A percentile compares a stretch with the other conserved stretches of the same genome.
These are phyloP conservation scores for Sclerospora graminicola DNA, from an alignment of 352 stramenopile species.

Conservation along the genomic window DNA sequence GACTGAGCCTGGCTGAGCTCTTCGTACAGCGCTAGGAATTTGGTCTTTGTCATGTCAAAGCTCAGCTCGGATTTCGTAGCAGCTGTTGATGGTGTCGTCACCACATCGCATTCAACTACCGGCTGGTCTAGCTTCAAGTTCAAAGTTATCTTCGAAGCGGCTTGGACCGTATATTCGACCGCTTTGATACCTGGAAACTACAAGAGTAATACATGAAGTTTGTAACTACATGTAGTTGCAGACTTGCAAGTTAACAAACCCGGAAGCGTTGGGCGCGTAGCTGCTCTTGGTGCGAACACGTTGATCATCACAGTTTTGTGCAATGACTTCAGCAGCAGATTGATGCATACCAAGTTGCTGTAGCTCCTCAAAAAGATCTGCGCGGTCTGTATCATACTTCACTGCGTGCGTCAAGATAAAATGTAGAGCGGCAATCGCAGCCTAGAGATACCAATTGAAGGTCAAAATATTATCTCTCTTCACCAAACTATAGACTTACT, in stretches of 20 bases:
- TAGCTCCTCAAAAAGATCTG: constrained; percentile 35
- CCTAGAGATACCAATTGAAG: constrained; percentile 5
- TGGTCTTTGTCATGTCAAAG: constrained; percentile 15
- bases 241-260: constrained; percentile 4
- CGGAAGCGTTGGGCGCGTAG: constrained; percentile 26
- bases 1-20: constrained; percentile 24
- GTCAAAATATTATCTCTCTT: not conserved
- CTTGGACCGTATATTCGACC: constrained; percentile 17
- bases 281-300: constrained; percentile 15
- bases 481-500: not conserved
- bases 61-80: constrained; percentile 4
- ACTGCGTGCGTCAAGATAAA: constrained; percentile 40
- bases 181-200: constrained; percentile 24
- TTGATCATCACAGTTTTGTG: constrained; percentile 21
- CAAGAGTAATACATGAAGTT: not conserved
- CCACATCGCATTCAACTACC: constrained; percentile 12
- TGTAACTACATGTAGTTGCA: not conserved
- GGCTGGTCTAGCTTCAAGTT: constrained; percentile 24
- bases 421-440: constrained; percentile 22
- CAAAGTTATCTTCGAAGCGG: constrained; percentile 11
- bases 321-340: constrained; percentile 11
- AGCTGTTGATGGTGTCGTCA: not conserved
- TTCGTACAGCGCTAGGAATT: constrained; percentile 27
- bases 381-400: constrained; percentile 29
- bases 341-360: constrained; percentile 33